These are phyloP conservation scores for Avicennia marina DNA, from an alignment of 257 asterid genomes.

Conservation along the genomic window DNA sequence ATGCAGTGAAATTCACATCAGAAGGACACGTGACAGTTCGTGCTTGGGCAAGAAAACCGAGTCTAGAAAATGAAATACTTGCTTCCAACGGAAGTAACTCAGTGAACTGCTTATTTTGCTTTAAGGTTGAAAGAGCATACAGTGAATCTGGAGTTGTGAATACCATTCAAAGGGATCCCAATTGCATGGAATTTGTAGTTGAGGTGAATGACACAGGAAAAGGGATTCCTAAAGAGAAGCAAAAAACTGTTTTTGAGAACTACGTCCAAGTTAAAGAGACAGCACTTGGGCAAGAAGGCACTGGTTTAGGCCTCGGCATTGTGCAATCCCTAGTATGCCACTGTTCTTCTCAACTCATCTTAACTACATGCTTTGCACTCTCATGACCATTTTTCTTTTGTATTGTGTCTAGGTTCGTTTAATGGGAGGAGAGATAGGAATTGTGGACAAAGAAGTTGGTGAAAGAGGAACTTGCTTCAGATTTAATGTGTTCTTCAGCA, in stretches of 20 bases:
- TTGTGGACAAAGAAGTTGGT: slow-evolving; percentile 51
- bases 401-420: slow-evolving; percentile 68
- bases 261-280: slow-evolving; percentile 71
- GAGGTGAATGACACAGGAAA: slow-evolving; percentile 77
- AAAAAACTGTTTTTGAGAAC: slow-evolving; percentile 61
- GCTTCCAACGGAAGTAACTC: slow-evolving; percentile 21
- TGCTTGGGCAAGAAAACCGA: slow-evolving; percentile 54
- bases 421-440: slow-evolving; percentile 71
- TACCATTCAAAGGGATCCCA: slow-evolving; percentile 32
- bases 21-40: slow-evolving; percentile 64
- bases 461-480: slow-evolving; percentile 59
- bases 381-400: too few relatives aligned
- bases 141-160: slow-evolving; percentile 23
- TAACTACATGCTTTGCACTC: too few relatives aligned
- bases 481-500: slow-evolving; percentile 31
- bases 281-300: slow-evolving; percentile 47
- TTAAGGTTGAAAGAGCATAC: slow-evolving; percentile 16
- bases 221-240: slow-evolving; percentile 74
- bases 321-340: slow-evolving; percentile 71
- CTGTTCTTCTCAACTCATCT: too few relatives aligned
- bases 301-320: slow-evolving; percentile 82
- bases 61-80: slow-evolving; percentile 29
- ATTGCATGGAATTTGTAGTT: slow-evolving; percentile 48
- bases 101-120: slow-evolving; percentile 25
- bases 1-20: slow-evolving; percentile 74